A percentile compares a stretch with the other conserved stretches of the same genome.
These are phyloP conservation scores for Dryas drummondii DNA, from an alignment of 306 rosid genomes.

Conservation along the genomic window DNA sequence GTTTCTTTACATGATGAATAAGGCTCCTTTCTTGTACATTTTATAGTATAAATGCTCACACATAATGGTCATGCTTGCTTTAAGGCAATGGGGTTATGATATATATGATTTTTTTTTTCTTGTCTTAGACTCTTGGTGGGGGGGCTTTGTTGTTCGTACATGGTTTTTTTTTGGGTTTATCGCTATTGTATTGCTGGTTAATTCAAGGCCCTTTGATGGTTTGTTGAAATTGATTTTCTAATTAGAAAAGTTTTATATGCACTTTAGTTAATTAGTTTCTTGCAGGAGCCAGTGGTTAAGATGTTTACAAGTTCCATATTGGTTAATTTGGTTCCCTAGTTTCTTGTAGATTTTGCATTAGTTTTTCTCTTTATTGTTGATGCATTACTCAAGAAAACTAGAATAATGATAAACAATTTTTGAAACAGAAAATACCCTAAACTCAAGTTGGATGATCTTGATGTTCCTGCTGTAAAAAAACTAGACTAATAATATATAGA, in stretches of 20 bases:
- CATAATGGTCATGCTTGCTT: background rate
- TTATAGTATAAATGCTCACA: background rate
- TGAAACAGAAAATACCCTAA: background rate
- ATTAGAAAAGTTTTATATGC: too few species aligned
- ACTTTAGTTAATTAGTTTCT: too few species aligned
- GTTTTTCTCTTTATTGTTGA: background rate
- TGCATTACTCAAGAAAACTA: background rate
- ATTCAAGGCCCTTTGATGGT: background rate
- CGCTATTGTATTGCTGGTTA: too few species aligned
- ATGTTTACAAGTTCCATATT: background rate
- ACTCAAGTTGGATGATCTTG: background rate
- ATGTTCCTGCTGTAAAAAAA: background rate
- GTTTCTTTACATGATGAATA: background rate
- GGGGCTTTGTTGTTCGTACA: background rate
- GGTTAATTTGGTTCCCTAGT: background rate
- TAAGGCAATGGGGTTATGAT: background rate
- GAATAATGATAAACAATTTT: background rate
- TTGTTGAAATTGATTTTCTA: background rate
- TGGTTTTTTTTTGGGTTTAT: background rate
- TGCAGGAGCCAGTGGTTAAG: background rate
- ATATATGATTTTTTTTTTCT: background rate
- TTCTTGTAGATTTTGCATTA: background rate
- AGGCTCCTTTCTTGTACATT: background rate
- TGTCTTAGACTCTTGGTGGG: background rate
- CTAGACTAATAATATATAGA: background rate